Evolutionary conservation across 2,329 filamentous ascomycete genomes (phyloP).

Genomic region (Tetracladium maxilliforme): DNA sequence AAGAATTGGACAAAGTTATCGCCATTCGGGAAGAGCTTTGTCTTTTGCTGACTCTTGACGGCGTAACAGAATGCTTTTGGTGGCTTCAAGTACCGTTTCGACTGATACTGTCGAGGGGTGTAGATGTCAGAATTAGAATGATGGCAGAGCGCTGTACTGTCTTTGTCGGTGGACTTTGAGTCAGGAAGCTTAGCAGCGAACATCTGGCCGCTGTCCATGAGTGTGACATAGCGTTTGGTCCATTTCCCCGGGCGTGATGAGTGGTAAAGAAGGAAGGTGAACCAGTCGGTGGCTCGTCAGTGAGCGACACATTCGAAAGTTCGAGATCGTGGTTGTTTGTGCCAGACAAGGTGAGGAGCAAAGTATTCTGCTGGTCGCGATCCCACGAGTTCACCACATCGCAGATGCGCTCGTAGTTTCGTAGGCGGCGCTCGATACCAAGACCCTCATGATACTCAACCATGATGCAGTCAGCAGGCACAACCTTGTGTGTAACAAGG

Average conservation of each 20-base stretch:
- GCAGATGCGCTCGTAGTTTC: slow-evolving; percentile 73
- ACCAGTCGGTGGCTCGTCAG: slow-evolving; percentile 47
- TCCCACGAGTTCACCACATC: slow-evolving; percentile 94
- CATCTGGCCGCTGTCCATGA: slow-evolving; percentile 61
- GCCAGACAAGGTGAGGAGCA: slow-evolving; percentile 51
- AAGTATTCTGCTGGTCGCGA: slow-evolving; percentile 57
- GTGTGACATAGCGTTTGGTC: slow-evolving; percentile 69
- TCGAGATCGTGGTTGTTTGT: slow-evolving; percentile 35
- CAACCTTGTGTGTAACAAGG: slow-evolving; percentile 47
- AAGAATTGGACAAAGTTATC: slow-evolving; percentile 91
- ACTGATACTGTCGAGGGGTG: slow-evolving; percentile 52
- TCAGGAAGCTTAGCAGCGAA: slow-evolving; percentile 54
- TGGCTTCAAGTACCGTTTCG: slow-evolving; percentile 58
- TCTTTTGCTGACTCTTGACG: slow-evolving; percentile 85
- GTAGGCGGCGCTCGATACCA: slow-evolving; percentile 68
- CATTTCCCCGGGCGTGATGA: slow-evolving; percentile 74
- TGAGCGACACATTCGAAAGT: slow-evolving; percentile 52
- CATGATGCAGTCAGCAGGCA: slow-evolving; percentile 52
- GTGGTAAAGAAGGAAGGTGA: slow-evolving; percentile 61
- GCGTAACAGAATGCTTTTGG: slow-evolving; percentile 80
- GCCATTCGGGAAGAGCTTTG: slow-evolving; percentile 65
- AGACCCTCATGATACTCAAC: slow-evolving; percentile 63
- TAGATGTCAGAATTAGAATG: slow-evolving; percentile 91
- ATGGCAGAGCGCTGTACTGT: slow-evolving; percentile 60
- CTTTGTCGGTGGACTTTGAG: slow-evolving; percentile 46